These are phyloP conservation scores for Nasturtium officinale DNA, from an alignment of 345 rosid genomes.

Conservation along the genomic window DNA sequence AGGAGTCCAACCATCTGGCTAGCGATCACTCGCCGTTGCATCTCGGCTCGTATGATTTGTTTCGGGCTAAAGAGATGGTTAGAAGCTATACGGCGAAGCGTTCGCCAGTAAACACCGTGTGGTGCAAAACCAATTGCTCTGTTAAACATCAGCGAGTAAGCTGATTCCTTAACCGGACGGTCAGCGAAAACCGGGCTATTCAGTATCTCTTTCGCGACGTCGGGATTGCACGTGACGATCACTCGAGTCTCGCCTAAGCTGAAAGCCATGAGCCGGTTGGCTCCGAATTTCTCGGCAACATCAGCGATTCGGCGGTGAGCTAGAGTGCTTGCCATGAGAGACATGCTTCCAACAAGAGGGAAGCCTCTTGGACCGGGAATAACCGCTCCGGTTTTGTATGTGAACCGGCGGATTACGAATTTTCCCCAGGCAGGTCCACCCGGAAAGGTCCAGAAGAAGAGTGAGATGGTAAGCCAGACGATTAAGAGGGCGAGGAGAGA, in stretches of 20 bases:
- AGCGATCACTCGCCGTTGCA: conserved; percentile 51
- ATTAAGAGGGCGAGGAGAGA: conserved; percentile 46
- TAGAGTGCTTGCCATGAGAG: conserved; percentile 56
- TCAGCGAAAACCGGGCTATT: conserved; percentile 68
- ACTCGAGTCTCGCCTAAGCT: conserved; percentile 70
- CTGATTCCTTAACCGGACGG: conserved; percentile 79
- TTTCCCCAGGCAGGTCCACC: conserved; percentile 90
- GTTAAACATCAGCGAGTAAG: conserved; percentile 70
- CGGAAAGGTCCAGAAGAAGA: conserved; percentile 61
- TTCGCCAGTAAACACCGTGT: conserved; percentile 78
- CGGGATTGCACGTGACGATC: conserved; percentile 68
- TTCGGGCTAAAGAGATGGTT: conserved; percentile 66
- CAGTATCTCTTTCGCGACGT: conserved; percentile 67
- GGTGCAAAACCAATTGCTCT: conserved; percentile 84
- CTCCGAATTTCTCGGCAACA: conserved; percentile 46
- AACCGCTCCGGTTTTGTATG: conserved; percentile 25
- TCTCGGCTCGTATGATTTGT: conserved; percentile 55
- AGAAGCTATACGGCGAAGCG: conserved; percentile 61
- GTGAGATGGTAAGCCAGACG: conserved; percentile 46
- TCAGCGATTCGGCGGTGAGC: conserved; percentile 66
- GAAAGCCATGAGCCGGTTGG: conserved; percentile 68
- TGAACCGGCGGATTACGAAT: conserved; percentile 30
- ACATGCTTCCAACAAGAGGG: conserved; percentile 70
- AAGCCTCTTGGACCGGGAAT: conserved; percentile 80
- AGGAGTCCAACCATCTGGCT: conserved; percentile 54